Percentiles rank a stretch among this genome's conserved stretches.
These are phyloP conservation scores for Byssochlamys sp. DNA, from an alignment of 2,329 filamentous ascomycete species.

Conservation along the genomic window DNA sequence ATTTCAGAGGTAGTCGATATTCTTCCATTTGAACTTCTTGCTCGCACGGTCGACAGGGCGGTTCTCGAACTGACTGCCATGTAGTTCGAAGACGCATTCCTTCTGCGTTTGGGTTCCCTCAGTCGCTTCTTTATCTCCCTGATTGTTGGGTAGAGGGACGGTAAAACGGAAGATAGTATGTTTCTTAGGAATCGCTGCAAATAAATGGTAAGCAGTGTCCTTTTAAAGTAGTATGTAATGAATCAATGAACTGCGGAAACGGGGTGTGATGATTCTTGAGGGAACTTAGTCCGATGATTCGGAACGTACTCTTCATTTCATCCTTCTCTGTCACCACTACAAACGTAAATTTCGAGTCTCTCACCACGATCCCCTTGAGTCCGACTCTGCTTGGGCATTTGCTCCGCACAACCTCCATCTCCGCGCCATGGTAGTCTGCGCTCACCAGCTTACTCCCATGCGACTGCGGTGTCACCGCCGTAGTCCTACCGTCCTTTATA, in stretches of 20 bases:
- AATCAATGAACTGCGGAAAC: not conserved
- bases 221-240: conserved; percentile 1
- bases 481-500: conserved; percentile 31
- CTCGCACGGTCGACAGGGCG: conserved; percentile 76
- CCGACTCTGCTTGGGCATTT: conserved; percentile 74
- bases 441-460: conserved; percentile 58
- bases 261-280: not conserved
- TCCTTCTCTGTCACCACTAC: conserved; percentile 68
- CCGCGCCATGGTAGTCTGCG: conserved; percentile 84
- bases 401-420: conserved; percentile 72
- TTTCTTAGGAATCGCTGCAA: conserved; percentile 68
- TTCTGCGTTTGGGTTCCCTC: conserved; percentile 16
- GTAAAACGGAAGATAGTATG: conserved; percentile 73
- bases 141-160: conserved; percentile 43
- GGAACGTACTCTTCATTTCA: conserved; percentile 53
- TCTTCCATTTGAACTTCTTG: conserved; percentile 83
- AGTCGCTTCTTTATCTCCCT: conserved; percentile 8
- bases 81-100: conserved; percentile 67
- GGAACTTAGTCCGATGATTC: no score
- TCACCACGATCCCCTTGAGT: conserved; percentile 72
- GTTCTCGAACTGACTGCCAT: conserved; percentile 78
- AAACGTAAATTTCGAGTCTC: conserved; percentile 78
- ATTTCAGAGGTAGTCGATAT: conserved; percentile 60
- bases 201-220: conserved; percentile 1
- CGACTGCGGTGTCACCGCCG: conserved; percentile 46